Conservation (phyloP, 768 basidiomycete species). For the Mycena venus region DNA sequence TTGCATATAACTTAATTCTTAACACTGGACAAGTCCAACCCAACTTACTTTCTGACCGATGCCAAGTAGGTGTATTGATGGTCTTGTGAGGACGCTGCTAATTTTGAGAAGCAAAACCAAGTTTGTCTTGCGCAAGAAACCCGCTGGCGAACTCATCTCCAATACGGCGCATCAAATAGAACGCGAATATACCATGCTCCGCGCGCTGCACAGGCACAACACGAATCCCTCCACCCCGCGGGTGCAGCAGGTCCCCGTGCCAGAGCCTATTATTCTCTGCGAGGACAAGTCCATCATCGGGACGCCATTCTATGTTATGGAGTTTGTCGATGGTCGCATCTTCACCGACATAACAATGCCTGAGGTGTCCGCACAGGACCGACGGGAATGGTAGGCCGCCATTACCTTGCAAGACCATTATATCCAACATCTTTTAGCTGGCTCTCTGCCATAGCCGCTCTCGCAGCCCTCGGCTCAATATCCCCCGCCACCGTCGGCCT, state of each 20-base stretch:
- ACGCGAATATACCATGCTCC: conserved; percentile 88
- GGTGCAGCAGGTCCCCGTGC: conserved; percentile 80
- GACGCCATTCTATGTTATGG: conserved; percentile 96
- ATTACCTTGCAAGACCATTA: background rate
- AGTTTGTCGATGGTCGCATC: conserved; percentile 93
- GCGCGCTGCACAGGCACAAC: conserved; percentile 84
- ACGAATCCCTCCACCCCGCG: conserved; percentile 61
- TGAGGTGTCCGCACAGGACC: conserved; percentile 70
- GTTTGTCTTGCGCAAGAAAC: conserved; percentile 94
- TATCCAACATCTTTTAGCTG: conserved; percentile 62
- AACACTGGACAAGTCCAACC: conserved; percentile 78
- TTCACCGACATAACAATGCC: conserved; percentile 89
- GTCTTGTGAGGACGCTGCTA: background rate
- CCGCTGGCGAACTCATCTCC: conserved; percentile 88
- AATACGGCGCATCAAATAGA: conserved; percentile 96
- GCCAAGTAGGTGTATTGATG: conserved; percentile 64
- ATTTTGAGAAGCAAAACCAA: conserved; percentile 58
- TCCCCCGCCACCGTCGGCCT: conserved; percentile 77
- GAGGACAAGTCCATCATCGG: conserved; percentile 84
- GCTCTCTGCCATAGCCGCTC: conserved; percentile 80
- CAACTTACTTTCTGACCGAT: conserved; percentile 94
- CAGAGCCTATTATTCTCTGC: conserved; percentile 87
- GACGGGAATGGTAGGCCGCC: conserved; percentile 77
- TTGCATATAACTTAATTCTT: conserved; percentile 12
- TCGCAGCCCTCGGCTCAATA: conserved; percentile 77